A percentile compares a stretch with the other conserved stretches of the same genome.
phyloP scores from a whole-genome alignment of 345 rosid species.

The Pistacia vera region DNA sequence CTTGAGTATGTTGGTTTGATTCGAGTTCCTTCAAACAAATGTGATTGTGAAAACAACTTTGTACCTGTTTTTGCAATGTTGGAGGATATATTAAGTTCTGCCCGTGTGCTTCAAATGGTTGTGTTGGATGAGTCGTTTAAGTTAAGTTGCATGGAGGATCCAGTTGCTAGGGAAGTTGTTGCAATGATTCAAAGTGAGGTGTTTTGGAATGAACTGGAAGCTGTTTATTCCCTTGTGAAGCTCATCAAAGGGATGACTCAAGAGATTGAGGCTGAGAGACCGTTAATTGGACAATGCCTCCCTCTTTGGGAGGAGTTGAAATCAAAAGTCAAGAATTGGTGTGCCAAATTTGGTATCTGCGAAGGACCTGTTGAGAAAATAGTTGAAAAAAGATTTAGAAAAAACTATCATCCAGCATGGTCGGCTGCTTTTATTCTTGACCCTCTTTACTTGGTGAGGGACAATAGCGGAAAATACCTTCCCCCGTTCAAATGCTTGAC shows the following conservation, averaged over 20 bases:
- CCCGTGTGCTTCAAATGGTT: slow-evolving; percentile 47
- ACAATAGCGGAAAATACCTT: slow-evolving; percentile 50
- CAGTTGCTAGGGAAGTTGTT: slow-evolving; percentile 42
- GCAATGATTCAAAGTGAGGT: slow-evolving; percentile 43
- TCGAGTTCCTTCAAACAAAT: slow-evolving; percentile 42
- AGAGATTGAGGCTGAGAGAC: slow-evolving; percentile 53
- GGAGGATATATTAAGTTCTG: slow-evolving; percentile 49
- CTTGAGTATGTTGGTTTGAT: slow-evolving; percentile 43
- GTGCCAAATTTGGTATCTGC: slow-evolving; percentile 40
- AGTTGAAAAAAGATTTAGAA: slow-evolving; percentile 53
- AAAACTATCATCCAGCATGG: slow-evolving; percentile 67
- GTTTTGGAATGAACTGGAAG: slow-evolving; percentile 58
- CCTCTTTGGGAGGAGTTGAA: slow-evolving; percentile 60
- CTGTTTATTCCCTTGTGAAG: slow-evolving; percentile 53
- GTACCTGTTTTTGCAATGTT: slow-evolving; percentile 39
- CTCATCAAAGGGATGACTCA: slow-evolving; percentile 50
- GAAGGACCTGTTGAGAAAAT: slow-evolving; percentile 49
- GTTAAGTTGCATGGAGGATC: slow-evolving; percentile 41
- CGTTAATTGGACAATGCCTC: slow-evolving; percentile 54
- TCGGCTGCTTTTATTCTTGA: slow-evolving; percentile 63
- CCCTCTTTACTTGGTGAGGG: slow-evolving; percentile 48
- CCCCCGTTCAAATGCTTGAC: slow-evolving; percentile 63
- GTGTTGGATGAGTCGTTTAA: slow-evolving; percentile 47
- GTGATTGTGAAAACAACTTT: slow-evolving; percentile 35
- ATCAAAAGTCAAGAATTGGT: slow-evolving; percentile 58